phyloP scores from a whole-genome alignment of 78 protist species.

The Polysphondylium violaceum region DNA sequence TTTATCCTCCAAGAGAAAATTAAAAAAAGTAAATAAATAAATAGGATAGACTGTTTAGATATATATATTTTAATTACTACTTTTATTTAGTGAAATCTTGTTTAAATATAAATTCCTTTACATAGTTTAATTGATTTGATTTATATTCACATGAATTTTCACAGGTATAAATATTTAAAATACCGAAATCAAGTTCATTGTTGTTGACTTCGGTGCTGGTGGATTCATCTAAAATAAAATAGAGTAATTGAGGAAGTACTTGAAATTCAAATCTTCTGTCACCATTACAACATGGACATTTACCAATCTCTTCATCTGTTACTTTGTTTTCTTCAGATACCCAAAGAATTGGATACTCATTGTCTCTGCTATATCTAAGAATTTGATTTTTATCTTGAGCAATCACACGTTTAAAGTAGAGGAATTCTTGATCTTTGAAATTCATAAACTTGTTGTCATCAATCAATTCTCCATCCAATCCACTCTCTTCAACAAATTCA shows the following conservation, averaged over 20 bases:
- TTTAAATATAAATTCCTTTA: conserved; percentile 53
- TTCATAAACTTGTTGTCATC: conserved; percentile 38
- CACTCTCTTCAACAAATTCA: conserved; percentile 42
- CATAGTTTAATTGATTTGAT: neutral
- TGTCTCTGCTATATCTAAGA: conserved; percentile 40
- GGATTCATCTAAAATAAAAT: conserved; percentile 35
- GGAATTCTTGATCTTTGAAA: conserved; percentile 30
- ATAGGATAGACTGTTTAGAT: neutral
- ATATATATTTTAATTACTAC: neutral
- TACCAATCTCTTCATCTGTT: neutral
- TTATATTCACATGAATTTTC: conserved; percentile 24
- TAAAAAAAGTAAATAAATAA: conserved; percentile 3
- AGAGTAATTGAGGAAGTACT: conserved; percentile 38
- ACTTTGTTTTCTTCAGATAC: conserved; percentile 45
- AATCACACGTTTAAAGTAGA: conserved; percentile 7
- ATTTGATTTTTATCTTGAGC: conserved; percentile 11
- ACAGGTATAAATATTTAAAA: conserved; percentile 48
- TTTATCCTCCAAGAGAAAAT: conserved; percentile 59
- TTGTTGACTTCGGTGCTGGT: neutral
- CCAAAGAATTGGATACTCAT: conserved; percentile 51
- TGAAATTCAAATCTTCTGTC: conserved; percentile 45
- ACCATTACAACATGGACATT: conserved; percentile 15
- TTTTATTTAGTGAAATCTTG: conserved; percentile 70
- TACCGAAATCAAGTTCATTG: conserved; percentile 59
- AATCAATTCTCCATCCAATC: neutral